Evolutionary conservation across 1,284 basidiomycete genomes (phyloP).

Genomic region (Rhodotorula mucilaginosa): DNA sequence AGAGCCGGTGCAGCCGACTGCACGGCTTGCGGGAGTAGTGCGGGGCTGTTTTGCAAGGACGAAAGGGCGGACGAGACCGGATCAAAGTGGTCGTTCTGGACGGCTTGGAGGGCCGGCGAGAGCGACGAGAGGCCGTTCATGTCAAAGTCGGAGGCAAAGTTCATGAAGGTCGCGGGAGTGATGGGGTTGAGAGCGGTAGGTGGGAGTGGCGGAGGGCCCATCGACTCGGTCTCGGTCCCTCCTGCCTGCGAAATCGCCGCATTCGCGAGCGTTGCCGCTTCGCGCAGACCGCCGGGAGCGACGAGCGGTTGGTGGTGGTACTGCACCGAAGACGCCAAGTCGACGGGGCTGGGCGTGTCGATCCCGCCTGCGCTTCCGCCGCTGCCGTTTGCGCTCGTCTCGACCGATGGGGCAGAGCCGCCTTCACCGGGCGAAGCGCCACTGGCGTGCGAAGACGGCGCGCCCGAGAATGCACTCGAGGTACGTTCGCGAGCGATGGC

Average conservation of each 20-base stretch:
- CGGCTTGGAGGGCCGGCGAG: constrained; percentile 16
- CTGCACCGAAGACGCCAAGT: constrained; percentile 13
- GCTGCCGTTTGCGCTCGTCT: neutral
- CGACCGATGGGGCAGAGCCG: neutral
- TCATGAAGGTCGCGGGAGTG: constrained; percentile 44
- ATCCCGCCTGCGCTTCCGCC: constrained; percentile 5
- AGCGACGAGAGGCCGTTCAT: constrained; percentile 30
- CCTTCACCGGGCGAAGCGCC: constrained; percentile 1
- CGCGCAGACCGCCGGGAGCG: neutral
- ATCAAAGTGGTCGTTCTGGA: no score
- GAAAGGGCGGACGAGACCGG: constrained; percentile 4
- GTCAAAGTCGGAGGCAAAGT: constrained; percentile 33
- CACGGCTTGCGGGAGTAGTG: constrained; percentile 14
- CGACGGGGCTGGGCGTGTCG: constrained; percentile 39
- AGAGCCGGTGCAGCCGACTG: neutral
- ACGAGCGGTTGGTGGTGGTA: neutral
- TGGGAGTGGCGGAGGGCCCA: constrained; percentile 37
- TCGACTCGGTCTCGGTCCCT: constrained; percentile 23
- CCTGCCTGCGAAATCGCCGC: neutral
- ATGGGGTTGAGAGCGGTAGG: constrained; percentile 24
- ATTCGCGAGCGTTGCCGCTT: neutral
- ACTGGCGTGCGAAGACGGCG: neutral
- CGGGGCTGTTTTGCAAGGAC: constrained; percentile 14
- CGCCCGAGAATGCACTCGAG: constrained; percentile 1
- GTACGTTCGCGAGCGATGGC: neutral